Base-by-base conservation (phyloP, 345 rosid species). In the Populus davidiana region DNA sequence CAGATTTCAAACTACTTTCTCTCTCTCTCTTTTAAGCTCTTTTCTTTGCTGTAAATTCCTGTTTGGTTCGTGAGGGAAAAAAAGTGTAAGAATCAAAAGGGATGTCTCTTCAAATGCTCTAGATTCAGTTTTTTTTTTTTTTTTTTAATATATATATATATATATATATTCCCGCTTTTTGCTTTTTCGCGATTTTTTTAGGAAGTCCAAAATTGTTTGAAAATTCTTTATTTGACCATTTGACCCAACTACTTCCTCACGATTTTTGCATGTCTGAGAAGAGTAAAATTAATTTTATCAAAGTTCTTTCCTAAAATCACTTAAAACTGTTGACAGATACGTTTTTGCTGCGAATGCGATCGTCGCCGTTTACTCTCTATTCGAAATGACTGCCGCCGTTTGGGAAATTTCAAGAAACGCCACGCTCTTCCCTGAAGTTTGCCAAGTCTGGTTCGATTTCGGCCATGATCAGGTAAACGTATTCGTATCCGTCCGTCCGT, bases 361-460 rank as follows among this genome's bases (percentile, higher is more conserved):
- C 78, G 99, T 90, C 47, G 87, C 97, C 66, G 27, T 95, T 12
- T 95, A 95, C 87, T 95, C 99, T 5, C 83, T 92, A 67, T 87
- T 93, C 82, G 97, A 91, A 82, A 85, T 92, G 87, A 89, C 84
- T 54, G 87, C 85, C 50, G 86, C 97, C 38, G 94, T 90, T 73
- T 93, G 98, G 99, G 99, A 95, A 79, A 88, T 95, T 52, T 86
- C 94, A 5, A 86, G 85, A 72, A 92, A 85, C 70, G 85, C 86
- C 36, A 93, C 99, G 0, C 70, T 95, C 75, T 87, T 93, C 85
- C 99, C 99, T 18, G 96, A 95, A 83, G 75, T 88, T 47, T 69
- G 92, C 27, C 99, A 95, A 65, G 93, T 95, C 71, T 95, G 98
- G 99, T 95, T 95, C 96, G 99, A 95, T 71, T 95, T 93, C 81